Conservation (phyloP, 371 early-diverging fungal species). For the Mortierella sp. region DNA sequence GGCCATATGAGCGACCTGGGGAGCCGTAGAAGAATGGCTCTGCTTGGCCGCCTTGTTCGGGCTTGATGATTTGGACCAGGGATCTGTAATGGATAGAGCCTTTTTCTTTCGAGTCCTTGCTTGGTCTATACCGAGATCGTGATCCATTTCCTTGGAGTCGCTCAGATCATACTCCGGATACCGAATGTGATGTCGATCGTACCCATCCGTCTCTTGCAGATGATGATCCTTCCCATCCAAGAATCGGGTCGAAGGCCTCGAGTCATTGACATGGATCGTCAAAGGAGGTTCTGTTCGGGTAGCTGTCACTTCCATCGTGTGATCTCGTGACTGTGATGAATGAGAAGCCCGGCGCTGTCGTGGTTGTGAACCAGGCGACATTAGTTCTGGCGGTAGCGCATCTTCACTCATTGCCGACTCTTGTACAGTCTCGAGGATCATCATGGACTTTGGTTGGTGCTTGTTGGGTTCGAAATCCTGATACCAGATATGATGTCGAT, state of each 20-base stretch:
- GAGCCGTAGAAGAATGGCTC: neutral
- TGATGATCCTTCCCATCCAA: constrained; percentile 26
- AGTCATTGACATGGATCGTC: constrained; percentile 10
- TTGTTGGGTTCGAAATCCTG: constrained; percentile 11
- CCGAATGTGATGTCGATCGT: constrained; percentile 25
- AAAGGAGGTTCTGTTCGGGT: constrained; percentile 1
- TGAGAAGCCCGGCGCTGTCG: neutral
- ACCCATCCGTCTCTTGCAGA: constrained; percentile 10
- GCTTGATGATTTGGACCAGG: neutral
- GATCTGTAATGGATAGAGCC: too few relatives aligned
- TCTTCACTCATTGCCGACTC: too few relatives aligned
- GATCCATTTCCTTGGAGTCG: neutral
- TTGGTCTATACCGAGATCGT: neutral
- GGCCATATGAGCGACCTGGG: neutral
- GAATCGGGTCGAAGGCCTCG: constrained; percentile 1
- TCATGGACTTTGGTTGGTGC: neutral
- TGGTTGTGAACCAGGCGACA: neutral
- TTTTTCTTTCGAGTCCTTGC: too few relatives aligned
- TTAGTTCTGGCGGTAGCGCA: too few relatives aligned
- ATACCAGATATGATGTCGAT: constrained; percentile 28
- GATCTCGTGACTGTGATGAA: neutral
- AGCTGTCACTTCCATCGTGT: neutral
- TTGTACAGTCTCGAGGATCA: neutral
- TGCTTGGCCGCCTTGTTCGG: constrained; percentile 12
- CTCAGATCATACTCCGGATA: neutral